Percentiles rank a stretch among this genome's conserved stretches.
These are phyloP conservation scores for Solanum corneliomulleri DNA, from an alignment of 257 asterid genomes.

Conservation along the genomic window DNA sequence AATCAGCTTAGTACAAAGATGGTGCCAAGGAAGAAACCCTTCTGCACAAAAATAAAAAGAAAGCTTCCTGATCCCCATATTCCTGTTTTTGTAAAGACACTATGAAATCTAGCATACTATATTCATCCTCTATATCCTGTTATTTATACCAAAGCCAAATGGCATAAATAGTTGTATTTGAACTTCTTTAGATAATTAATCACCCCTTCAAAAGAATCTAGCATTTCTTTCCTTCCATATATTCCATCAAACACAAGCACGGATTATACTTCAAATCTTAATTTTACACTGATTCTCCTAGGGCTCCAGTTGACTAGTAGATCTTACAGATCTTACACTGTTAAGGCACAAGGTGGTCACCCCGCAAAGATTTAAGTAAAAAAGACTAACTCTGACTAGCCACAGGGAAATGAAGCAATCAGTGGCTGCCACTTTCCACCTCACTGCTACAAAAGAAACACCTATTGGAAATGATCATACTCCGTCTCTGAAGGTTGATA, in stretches of 20 bases:
- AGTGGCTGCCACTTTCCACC: neutral
- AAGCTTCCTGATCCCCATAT: neutral
- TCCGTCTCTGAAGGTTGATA: neutral
- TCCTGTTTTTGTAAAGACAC: neutral
- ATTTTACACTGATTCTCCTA: neutral
- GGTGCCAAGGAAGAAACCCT: neutral
- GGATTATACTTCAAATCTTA: neutral
- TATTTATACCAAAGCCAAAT: neutral
- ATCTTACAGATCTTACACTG: neutral
- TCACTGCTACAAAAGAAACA: neutral
- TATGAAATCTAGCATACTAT: neutral
- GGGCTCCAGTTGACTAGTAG: neutral
- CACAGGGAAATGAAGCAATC: neutral
- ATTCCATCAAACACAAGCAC: neutral
- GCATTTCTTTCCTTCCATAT: neutral
- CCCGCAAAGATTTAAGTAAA: neutral
- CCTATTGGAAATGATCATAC: neutral
- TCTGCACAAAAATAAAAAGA: neutral
- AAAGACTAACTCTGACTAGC: neutral
- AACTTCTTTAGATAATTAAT: neutral
- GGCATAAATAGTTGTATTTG: neutral
- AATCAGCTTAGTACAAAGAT: neutral
- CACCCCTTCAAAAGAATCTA: neutral
- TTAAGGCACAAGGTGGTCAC: neutral
- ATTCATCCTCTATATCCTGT: neutral